These are phyloP conservation scores for Fusarium ramigenum DNA, from an alignment of 2,329 filamentous ascomycete genomes.

Conservation along the genomic window DNA sequence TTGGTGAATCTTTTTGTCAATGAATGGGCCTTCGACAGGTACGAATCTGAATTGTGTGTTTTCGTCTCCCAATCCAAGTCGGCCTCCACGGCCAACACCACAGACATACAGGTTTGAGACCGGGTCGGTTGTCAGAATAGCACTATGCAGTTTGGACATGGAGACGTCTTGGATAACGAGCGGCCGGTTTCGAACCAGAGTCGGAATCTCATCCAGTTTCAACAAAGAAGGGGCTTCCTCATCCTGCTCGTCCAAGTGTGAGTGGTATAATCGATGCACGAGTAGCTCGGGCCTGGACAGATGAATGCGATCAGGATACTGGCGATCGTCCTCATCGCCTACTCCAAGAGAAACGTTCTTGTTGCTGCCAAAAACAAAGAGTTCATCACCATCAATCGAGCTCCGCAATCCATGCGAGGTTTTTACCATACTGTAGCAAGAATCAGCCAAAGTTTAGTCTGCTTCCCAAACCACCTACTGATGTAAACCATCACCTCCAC, in stretches of 20 bases:
- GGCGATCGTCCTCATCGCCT: conserved; percentile 94
- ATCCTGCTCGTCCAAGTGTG: conserved; percentile 65
- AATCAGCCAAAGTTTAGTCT: conserved; percentile 24
- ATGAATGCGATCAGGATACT: conserved; percentile 86
- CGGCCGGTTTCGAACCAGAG: conserved; percentile 75
- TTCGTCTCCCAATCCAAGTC: conserved; percentile 89
- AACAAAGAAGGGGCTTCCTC: conserved; percentile 42
- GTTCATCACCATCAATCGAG: conserved; percentile 73
- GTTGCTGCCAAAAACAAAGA: conserved; percentile 96
- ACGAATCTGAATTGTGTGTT: conserved; percentile 87
- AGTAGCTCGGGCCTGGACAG: conserved; percentile 82
- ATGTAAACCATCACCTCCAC: conserved; percentile 43
- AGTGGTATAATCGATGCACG: conserved; percentile 75
- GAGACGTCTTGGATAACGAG: conserved; percentile 82
- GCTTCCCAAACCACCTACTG: conserved; percentile 40
- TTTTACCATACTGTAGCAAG: conserved; percentile 32
- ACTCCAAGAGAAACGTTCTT: conserved; percentile 93
- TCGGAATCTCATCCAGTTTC: conserved; percentile 69
- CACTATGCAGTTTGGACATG: conserved; percentile 92
- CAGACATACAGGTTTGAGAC: conserved; percentile 93
- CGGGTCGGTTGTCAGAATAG: conserved; percentile 85
- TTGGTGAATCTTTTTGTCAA: conserved; percentile 77
- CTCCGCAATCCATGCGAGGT: conserved; percentile 24
- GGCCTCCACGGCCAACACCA: conserved; percentile 89
- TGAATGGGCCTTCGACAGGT: conserved; percentile 80